phyloP scores from a whole-genome alignment of 192 early-diverging fungal species.

The Umbelopsis ramanniana region DNA sequence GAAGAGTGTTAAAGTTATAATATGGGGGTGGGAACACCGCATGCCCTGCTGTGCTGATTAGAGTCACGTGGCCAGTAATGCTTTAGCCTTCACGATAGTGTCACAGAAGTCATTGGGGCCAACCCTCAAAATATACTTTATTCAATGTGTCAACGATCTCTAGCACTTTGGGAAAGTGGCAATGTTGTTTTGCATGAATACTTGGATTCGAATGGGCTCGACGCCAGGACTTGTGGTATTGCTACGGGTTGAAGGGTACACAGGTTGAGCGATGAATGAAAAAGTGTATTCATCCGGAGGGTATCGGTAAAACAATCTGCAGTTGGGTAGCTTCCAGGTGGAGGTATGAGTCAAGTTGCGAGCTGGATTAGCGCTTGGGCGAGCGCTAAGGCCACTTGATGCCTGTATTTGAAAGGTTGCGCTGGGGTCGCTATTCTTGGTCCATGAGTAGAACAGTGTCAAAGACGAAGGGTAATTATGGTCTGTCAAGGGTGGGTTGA shows the following conservation, averaged over 20 bases:
- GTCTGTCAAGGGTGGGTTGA: background rate
- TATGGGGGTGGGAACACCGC: background rate
- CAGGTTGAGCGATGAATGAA: constrained; percentile 1
- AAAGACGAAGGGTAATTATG: background rate
- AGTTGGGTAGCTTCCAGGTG: background rate
- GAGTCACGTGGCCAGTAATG: constrained; percentile 1
- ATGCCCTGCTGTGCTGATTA: background rate
- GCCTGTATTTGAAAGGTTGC: background rate
- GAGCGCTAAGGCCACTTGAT: background rate
- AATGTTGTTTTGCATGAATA: background rate
- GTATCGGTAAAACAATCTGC: constrained; percentile 6
- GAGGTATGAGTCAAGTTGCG: background rate
- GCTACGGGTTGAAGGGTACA: background rate
- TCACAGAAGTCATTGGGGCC: constrained; percentile 13
- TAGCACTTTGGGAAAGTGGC: background rate
- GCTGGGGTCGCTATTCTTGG: constrained; percentile 1
- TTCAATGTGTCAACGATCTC: background rate
- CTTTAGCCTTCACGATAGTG: background rate
- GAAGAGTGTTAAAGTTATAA: background rate
- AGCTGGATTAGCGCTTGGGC: background rate
- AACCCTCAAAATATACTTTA: background rate
- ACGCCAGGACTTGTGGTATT: background rate
- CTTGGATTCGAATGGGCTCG: background rate
- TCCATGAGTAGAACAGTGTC: background rate
- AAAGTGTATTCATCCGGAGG: constrained; percentile 12